These are phyloP conservation scores for Yamadazyma atmosphaerica DNA, from an alignment of 1,139 yeast species.

Conservation along the genomic window DNA sequence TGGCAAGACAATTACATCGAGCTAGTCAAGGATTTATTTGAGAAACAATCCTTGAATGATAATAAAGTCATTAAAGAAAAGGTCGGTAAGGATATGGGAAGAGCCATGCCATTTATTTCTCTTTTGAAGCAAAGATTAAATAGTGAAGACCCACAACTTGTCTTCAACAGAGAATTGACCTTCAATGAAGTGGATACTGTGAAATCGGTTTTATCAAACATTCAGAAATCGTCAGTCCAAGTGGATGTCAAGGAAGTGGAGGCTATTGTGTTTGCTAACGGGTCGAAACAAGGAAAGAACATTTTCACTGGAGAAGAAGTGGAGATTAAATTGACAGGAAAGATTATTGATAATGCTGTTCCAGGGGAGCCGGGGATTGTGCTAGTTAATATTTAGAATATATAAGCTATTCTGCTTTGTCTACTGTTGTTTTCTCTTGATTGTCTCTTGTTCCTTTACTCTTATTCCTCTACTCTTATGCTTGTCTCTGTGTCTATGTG, in stretches of 20 bases:
- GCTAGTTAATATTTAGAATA: slow-evolving; percentile 55
- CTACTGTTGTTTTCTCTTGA: too few species aligned
- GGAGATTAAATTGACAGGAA: slow-evolving; percentile 59
- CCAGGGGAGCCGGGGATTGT: slow-evolving; percentile 94
- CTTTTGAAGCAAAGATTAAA: slow-evolving; percentile 76
- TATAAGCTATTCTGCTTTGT: too few species aligned
- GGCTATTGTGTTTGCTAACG: slow-evolving; percentile 57
- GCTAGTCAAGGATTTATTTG: slow-evolving; percentile 77
- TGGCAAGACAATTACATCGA: slow-evolving; percentile 94
- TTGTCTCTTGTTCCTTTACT: too few species aligned
- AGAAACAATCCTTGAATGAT: slow-evolving; percentile 59
- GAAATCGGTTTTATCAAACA: slow-evolving; percentile 51
- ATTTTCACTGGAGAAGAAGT: slow-evolving; percentile 70
- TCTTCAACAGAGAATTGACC: slow-evolving; percentile 82
- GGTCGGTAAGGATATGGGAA: slow-evolving; percentile 81
- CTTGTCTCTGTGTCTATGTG: too few species aligned
- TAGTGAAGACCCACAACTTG: slow-evolving; percentile 67
- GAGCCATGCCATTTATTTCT: slow-evolving; percentile 97
- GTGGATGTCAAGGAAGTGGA: slow-evolving; percentile 58
- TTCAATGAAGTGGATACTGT: slow-evolving; percentile 77
- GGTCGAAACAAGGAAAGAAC: slow-evolving; percentile 61
- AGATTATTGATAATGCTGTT: slow-evolving; percentile 77
- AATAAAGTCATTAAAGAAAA: slow-evolving; percentile 58
- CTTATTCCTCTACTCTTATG: too few species aligned
- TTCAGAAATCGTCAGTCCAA: slow-evolving; percentile 68